These are phyloP conservation scores for Ilyonectria mors-panacis DNA, from an alignment of 2,329 filamentous ascomycete genomes.

Conservation along the genomic window DNA sequence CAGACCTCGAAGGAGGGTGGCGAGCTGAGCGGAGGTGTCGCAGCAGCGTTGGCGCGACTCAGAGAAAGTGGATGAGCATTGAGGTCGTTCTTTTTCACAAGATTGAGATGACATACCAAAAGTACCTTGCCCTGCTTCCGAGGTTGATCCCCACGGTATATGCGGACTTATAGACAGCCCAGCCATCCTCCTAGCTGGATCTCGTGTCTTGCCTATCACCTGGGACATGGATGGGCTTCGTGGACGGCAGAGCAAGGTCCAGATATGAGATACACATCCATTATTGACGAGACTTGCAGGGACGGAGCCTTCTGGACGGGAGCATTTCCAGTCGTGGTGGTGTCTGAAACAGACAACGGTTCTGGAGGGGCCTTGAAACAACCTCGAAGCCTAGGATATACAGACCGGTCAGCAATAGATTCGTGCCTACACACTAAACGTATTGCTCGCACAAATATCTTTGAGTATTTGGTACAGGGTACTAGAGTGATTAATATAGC, in stretches of 20 bases:
- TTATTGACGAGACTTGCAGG: background rate
- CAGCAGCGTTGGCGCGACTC: constrained; percentile 73
- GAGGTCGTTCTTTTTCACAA: background rate
- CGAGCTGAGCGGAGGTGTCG: constrained; percentile 69
- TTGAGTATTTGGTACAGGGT: background rate
- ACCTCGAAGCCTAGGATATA: background rate
- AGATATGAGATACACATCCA: background rate
- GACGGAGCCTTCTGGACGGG: background rate
- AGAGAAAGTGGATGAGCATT: constrained; percentile 57
- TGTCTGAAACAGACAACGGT: background rate
- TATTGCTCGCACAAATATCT: background rate
- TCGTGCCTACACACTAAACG: background rate
- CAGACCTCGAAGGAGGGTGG: constrained; percentile 49
- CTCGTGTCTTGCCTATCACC: background rate
- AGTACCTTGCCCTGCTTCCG: background rate
- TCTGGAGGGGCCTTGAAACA: background rate
- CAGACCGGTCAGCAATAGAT: background rate
- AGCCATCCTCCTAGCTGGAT: background rate
- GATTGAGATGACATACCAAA: background rate
- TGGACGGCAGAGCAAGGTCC: background rate
- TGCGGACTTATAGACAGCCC: background rate
- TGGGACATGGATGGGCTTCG: background rate
- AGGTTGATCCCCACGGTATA: background rate
- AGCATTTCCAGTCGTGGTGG: background rate
- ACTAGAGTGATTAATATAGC: background rate